A percentile compares a stretch with the other conserved stretches of the same genome.
These are phyloP conservation scores for Kazachstania taianensis DNA, from an alignment of 805 yeast genomes.

Conservation along the genomic window DNA sequence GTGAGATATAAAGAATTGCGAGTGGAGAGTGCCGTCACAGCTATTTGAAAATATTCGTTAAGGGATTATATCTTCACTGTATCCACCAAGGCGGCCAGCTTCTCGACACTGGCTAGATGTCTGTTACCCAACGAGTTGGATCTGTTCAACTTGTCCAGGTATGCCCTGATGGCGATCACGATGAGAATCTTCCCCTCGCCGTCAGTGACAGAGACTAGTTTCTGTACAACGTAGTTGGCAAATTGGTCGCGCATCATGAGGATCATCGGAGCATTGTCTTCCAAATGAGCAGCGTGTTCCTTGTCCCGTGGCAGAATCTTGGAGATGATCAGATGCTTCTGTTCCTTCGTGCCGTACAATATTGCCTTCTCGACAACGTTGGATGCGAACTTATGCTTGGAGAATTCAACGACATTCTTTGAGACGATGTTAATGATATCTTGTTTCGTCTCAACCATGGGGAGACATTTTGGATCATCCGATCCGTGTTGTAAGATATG, in stretches of 20 bases:
- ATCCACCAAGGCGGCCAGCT: slow-evolving; percentile 27
- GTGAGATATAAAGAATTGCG: neutral
- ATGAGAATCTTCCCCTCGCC: slow-evolving; percentile 60
- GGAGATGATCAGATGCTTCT: slow-evolving; percentile 51
- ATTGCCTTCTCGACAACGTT: slow-evolving; percentile 95
- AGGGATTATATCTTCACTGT: slow-evolving; percentile 21
- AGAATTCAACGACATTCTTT: slow-evolving; percentile 64
- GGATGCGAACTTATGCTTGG: slow-evolving; percentile 96
- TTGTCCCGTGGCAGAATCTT: slow-evolving; percentile 52
- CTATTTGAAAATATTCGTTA: too few relatives aligned
- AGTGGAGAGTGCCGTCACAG: too few relatives aligned
- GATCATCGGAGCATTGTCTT: slow-evolving; percentile 63
- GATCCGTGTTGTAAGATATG: slow-evolving; percentile 62
- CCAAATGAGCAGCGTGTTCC: slow-evolving; percentile 36
- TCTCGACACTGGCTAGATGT: slow-evolving; percentile 31
- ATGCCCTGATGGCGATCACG: slow-evolving; percentile 68
- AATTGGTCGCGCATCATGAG: slow-evolving; percentile 96
- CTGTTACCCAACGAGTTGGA: slow-evolving; percentile 27
- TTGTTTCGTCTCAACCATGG: slow-evolving; percentile 29
- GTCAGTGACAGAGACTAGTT: slow-evolving; percentile 72
- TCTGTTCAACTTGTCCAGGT: slow-evolving; percentile 45
- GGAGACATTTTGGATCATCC: slow-evolving; percentile 27
- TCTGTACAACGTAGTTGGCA: slow-evolving; percentile 95
- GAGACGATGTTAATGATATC: slow-evolving; percentile 56
- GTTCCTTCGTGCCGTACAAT: slow-evolving; percentile 53